A percentile compares a stretch with the other conserved stretches of the same genome.
These are phyloP conservation scores for Fomitopsis pinicola DNA, from an alignment of 1,284 basidiomycete species.

Conservation along the genomic window DNA sequence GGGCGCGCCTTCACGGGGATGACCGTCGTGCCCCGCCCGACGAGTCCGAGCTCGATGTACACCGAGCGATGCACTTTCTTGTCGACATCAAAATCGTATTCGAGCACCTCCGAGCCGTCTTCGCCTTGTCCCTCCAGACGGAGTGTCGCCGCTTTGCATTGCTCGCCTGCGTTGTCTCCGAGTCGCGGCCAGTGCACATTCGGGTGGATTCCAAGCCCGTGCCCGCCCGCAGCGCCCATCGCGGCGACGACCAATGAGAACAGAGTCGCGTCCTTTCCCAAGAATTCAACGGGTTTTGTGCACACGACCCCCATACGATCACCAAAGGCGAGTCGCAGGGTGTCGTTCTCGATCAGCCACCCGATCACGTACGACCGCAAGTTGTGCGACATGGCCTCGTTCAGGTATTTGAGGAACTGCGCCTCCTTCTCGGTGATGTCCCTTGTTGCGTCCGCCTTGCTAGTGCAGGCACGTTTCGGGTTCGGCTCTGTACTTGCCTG, in stretches of 20 bases:
- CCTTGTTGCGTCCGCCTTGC: no score
- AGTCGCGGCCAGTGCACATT: neutral
- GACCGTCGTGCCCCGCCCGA: slow-evolving; percentile 4
- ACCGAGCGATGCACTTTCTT: no score
- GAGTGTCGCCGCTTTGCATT: neutral
- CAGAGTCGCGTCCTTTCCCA: neutral
- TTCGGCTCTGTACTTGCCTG: no score
- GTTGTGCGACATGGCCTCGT: neutral
- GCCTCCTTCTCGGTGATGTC: neutral
- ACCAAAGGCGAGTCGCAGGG: neutral
- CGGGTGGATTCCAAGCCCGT: neutral
- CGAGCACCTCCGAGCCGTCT: no score
- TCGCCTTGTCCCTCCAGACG: neutral
- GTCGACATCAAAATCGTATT: no score
- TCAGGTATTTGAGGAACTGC: neutral
- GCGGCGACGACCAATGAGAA: neutral
- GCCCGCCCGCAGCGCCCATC: neutral
- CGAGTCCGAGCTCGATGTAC: neutral
- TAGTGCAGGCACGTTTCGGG: no score
- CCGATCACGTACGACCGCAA: neutral
- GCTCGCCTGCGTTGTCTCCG: no score
- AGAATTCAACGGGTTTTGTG: neutral
- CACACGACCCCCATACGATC: neutral
- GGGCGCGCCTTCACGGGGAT: neutral
- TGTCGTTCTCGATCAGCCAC: neutral